Evolutionary conservation across 495 filamentous ascomycete species (phyloP).

Genomic region (Lasiosphaeris hirsuta): DNA sequence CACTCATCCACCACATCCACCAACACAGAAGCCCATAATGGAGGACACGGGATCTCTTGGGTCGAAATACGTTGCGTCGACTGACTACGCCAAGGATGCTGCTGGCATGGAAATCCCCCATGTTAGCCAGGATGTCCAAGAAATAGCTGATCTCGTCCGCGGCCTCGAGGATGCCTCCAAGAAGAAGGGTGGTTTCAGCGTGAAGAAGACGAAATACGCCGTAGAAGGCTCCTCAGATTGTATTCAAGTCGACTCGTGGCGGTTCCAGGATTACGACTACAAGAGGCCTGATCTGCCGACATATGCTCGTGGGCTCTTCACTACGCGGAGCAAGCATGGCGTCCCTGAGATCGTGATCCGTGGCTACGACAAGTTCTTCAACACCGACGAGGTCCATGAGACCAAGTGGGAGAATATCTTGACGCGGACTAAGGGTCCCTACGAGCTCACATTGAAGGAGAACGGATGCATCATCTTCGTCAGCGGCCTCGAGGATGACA

Average conservation of each 20-base stretch:
- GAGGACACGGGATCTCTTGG: slow-evolving; percentile 15
- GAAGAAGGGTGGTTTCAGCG: slow-evolving; percentile 51
- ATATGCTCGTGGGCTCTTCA: slow-evolving; percentile 92
- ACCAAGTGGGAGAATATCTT: slow-evolving; percentile 82
- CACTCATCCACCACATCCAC: slow-evolving; percentile 11
- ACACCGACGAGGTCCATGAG: slow-evolving; percentile 69
- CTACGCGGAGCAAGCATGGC: slow-evolving; percentile 58
- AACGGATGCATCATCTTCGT: slow-evolving; percentile 99
- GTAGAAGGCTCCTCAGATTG: slow-evolving; percentile 55
- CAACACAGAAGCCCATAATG: slow-evolving; percentile 18
- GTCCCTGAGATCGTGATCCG: slow-evolving; percentile 73
- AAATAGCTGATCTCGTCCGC: slow-evolving; percentile 57
- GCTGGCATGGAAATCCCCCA: slow-evolving; percentile 45
- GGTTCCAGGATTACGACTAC: slow-evolving; percentile 91
- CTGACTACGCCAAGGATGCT: slow-evolving; percentile 31
- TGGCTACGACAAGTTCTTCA: slow-evolving; percentile 99
- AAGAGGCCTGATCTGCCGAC: slow-evolving; percentile 79
- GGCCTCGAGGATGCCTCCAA: slow-evolving; percentile 56
- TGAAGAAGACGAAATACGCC: slow-evolving; percentile 70
- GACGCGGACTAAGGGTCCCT: slow-evolving; percentile 75
- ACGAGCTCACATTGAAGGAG: slow-evolving; percentile 94
- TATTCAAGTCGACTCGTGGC: slow-evolving; percentile 82
- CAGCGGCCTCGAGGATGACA: slow-evolving; percentile 80
- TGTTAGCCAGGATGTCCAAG: slow-evolving; percentile 58
- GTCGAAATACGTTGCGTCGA: slow-evolving; percentile 26